A percentile compares a stretch with the other conserved stretches of the same genome.
Evolutionary conservation across 2,329 filamentous ascomycete genomes (phyloP).

Genomic region (Torrubiella hemipterigena): DNA sequence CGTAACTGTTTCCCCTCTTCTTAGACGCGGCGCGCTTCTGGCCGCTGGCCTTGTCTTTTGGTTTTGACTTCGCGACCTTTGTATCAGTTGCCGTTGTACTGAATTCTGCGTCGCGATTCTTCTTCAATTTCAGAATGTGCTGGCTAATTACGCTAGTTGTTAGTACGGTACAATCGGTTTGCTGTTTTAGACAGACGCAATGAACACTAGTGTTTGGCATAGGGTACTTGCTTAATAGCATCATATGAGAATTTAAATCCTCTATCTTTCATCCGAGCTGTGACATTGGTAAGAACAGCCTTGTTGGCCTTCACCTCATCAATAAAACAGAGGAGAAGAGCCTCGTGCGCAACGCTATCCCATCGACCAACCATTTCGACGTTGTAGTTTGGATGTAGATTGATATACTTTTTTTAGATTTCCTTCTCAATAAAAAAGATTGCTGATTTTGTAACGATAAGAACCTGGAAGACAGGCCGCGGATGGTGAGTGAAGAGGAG

Average conservation of each 20-base stretch:
- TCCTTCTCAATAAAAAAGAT: background rate
- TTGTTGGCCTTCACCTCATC: slow-evolving; percentile 22
- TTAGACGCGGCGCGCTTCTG: too few relatives aligned
- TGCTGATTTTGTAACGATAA: slow-evolving; percentile 2
- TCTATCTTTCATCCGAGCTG: slow-evolving; percentile 16
- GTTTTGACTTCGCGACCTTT: background rate
- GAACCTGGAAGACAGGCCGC: background rate
- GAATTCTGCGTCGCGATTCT: background rate
- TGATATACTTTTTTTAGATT: slow-evolving; percentile 1
- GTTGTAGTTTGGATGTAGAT: slow-evolving; percentile 6
- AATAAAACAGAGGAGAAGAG: slow-evolving; percentile 24
- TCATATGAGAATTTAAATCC: slow-evolving; percentile 26
- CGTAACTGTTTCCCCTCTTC: too few relatives aligned
- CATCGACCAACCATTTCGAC: slow-evolving; percentile 11
- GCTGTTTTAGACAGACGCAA: background rate
- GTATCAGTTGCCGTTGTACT: background rate
- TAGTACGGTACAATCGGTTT: background rate
- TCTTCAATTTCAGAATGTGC: background rate
- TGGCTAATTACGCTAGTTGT: background rate
- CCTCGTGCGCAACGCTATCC: slow-evolving; percentile 24
- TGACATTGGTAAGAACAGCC: slow-evolving; percentile 18
- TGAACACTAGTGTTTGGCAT: too few relatives aligned
- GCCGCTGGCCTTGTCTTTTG: slow-evolving; percentile 3
- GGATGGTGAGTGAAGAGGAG: slow-evolving; percentile 2
- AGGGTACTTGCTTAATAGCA: slow-evolving; percentile 33